These are phyloP conservation scores for Cylindrodendrum hubeiense DNA, from an alignment of 2,329 filamentous ascomycete species.

Conservation along the genomic window DNA sequence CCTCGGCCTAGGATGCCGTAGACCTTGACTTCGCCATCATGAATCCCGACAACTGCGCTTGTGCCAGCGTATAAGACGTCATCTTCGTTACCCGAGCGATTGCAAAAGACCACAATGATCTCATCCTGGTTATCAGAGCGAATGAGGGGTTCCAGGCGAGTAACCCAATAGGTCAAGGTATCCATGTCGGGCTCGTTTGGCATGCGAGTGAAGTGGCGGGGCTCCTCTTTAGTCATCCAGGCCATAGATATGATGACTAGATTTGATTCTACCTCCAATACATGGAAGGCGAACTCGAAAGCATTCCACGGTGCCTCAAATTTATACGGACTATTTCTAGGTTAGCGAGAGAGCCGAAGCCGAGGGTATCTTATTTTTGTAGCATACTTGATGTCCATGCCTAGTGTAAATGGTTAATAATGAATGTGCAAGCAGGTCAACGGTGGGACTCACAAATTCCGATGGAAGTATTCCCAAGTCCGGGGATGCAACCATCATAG, in stretches of 20 bases:
- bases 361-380: not conserved
- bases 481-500: slow-evolving; percentile 57
- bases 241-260: slow-evolving; percentile 82
- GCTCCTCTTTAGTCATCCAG: slow-evolving; percentile 75
- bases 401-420: slow-evolving; percentile 12
- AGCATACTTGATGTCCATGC: slow-evolving; percentile 70
- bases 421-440: not conserved
- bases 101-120: slow-evolving; percentile 77
- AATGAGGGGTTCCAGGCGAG: slow-evolving; percentile 75
- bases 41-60: slow-evolving; percentile 76
- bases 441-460: slow-evolving; percentile 64
- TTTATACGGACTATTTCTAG: slow-evolving; percentile 48
- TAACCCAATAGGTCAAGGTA: slow-evolving; percentile 81
- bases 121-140: slow-evolving; percentile 65
- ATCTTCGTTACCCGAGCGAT: slow-evolving; percentile 76
- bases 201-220: slow-evolving; percentile 57
- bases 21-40: slow-evolving; percentile 73
- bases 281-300: slow-evolving; percentile 65
- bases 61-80: slow-evolving; percentile 79
- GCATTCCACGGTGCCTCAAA: slow-evolving; percentile 54
- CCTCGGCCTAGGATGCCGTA: slow-evolving; percentile 80
- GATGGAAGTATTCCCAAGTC: slow-evolving; percentile 65
- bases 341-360: slow-evolving; percentile 17
- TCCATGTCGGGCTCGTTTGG: slow-evolving; percentile 76
- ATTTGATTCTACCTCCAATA: slow-evolving; percentile 67